Percentiles rank a stretch among this genome's conserved stretches.
Evolutionary conservation across 371 early-diverging fungal species (phyloP).

Genomic region (Mortierella sp.): DNA sequence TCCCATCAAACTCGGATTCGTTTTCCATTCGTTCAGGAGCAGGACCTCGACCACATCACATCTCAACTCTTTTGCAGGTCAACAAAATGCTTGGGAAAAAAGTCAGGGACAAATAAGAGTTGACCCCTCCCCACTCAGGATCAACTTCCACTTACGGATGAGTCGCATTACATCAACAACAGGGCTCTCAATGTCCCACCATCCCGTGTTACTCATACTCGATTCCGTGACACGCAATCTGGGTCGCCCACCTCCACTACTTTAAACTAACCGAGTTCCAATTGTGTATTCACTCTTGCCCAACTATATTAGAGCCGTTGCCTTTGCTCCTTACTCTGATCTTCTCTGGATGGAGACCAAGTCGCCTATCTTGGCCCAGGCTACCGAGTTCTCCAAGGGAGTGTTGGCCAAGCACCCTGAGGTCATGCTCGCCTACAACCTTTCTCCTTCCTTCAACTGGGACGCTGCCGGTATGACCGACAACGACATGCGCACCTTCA

Average conservation of each 20-base stretch:
- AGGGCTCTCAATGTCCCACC: not conserved
- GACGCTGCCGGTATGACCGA: conserved; percentile 95
- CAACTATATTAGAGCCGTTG: conserved; percentile 65
- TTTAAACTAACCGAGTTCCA: too few species aligned
- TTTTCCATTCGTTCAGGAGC: not conserved
- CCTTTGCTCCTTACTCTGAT: conserved; percentile 94
- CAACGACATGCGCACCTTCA: conserved; percentile 85
- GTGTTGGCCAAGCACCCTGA: conserved; percentile 72
- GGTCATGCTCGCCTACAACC: conserved; percentile 91
- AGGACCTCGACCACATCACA: too few species aligned
- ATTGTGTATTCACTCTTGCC: conserved; percentile 1
- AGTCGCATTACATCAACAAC: conserved; percentile 16
- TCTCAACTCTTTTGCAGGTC: not conserved
- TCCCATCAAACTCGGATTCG: not conserved
- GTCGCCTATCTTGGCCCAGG: conserved; percentile 92
- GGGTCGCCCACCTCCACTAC: too few species aligned
- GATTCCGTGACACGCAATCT: not conserved
- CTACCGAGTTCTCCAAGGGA: conserved; percentile 90
- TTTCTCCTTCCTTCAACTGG: conserved; percentile 99
- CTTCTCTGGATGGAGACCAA: conserved; percentile 98
- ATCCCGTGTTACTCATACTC: not conserved
- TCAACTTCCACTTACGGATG: conserved; percentile 13
- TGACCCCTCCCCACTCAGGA: conserved; percentile 17
- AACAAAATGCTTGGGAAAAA: not conserved
- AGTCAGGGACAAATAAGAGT: conserved; percentile 9